Conservation (phyloP, 805 yeast genomes). For the Ogataea methanolica region DNA sequence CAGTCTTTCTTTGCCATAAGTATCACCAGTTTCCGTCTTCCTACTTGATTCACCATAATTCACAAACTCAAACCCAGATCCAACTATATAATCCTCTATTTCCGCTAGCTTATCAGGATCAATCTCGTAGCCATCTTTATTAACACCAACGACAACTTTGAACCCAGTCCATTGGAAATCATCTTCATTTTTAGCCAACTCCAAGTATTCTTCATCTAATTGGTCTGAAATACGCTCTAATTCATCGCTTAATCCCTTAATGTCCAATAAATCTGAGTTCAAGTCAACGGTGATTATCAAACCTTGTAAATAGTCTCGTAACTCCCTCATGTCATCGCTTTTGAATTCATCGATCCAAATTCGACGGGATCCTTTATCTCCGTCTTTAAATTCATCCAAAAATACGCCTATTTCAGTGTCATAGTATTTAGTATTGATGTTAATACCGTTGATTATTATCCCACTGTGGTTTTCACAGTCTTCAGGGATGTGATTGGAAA, state of each 20-base stretch:
- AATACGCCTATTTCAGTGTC: slow-evolving; percentile 23
- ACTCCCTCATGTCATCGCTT: slow-evolving; percentile 34
- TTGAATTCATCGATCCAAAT: slow-evolving; percentile 38
- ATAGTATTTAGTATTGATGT: slow-evolving; percentile 24
- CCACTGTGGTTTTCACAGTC: slow-evolving; percentile 20
- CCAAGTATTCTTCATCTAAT: slow-evolving; percentile 22
- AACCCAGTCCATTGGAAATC: slow-evolving; percentile 32
- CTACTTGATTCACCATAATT: slow-evolving; percentile 28
- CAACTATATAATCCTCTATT: slow-evolving; percentile 36
- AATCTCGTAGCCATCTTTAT: slow-evolving; percentile 1
- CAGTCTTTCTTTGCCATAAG: slow-evolving; percentile 36
- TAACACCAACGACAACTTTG: slow-evolving; percentile 32
- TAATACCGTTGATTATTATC: slow-evolving; percentile 19
- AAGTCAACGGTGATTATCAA: slow-evolving; percentile 37
- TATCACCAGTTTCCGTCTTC: slow-evolving; percentile 33
- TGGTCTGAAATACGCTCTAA: slow-evolving; percentile 18
- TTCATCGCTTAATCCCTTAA: slow-evolving; percentile 11
- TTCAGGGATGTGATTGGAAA: slow-evolving; percentile 13
- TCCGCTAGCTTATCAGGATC: slow-evolving; percentile 16
- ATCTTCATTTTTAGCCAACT: slow-evolving; percentile 5
- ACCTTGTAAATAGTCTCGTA: slow-evolving; percentile 44
- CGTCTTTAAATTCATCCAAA: slow-evolving; percentile 28
- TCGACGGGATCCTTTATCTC: slow-evolving; percentile 18
- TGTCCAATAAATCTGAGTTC: not conserved
- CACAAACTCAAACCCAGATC: slow-evolving; percentile 40